Conservation (phyloP, 306 rosid species). For the Rubus idaeus region DNA sequence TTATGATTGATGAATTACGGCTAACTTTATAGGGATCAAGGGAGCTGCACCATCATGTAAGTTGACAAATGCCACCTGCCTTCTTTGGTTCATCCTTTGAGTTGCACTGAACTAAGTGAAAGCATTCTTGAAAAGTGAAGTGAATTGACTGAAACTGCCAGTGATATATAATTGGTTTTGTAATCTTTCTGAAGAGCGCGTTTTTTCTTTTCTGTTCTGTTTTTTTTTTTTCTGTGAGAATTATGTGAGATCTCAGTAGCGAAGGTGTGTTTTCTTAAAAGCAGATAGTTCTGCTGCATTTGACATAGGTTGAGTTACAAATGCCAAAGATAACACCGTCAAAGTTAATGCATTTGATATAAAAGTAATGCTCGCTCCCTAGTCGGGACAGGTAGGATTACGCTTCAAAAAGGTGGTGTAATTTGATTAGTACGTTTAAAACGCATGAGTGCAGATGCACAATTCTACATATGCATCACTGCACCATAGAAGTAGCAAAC, state of each 20-base stretch:
- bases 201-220: not conserved
- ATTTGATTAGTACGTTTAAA: not conserved
- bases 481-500: not conserved
- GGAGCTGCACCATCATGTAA: slow-evolving; percentile 70
- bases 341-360: not conserved
- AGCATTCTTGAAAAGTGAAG: slow-evolving; percentile 1
- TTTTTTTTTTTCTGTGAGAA: not conserved
- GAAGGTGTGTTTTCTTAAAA: not conserved
- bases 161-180: not conserved
- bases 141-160: not conserved
- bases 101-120: not conserved
- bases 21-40: slow-evolving; percentile 38
- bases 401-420: not conserved
- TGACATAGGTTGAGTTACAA: not conserved
- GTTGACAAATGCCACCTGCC: slow-evolving; percentile 9
- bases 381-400: not conserved
- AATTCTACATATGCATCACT: not conserved
- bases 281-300: not conserved
- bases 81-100: slow-evolving; percentile 6
- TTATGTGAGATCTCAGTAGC: not conserved
- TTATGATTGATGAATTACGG: slow-evolving; percentile 15
- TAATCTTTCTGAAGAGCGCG: not conserved
- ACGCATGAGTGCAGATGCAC: not conserved
- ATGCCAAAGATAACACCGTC: not conserved
- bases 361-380: too few species aligned